Conservation (phyloP, 345 rosid genomes). For the Lumnitzera littorea region DNA sequence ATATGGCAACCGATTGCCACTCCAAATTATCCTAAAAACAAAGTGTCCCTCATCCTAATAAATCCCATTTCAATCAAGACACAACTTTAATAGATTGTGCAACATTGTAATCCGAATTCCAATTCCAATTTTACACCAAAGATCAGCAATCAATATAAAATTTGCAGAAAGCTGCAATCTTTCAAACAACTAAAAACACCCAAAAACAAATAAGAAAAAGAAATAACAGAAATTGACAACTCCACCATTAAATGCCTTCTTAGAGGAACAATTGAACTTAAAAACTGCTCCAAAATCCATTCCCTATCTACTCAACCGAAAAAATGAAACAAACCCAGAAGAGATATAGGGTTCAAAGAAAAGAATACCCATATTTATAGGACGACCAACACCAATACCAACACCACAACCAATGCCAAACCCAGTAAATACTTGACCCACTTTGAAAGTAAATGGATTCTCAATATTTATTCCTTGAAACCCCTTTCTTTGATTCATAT, state of each 20-base stretch:
- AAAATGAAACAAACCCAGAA: not conserved
- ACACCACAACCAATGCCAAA: slow-evolving; percentile 94
- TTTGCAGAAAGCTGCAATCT: too few relatives aligned
- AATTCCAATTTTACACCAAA: too few relatives aligned
- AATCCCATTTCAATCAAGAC: too few relatives aligned
- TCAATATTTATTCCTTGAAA: slow-evolving; percentile 43
- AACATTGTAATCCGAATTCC: too few relatives aligned
- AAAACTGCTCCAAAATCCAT: slow-evolving; percentile 32
- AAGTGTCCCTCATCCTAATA: too few relatives aligned
- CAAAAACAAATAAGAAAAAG: not conserved
- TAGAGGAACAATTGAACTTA: slow-evolving; percentile 11
- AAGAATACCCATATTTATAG: slow-evolving; percentile 61
- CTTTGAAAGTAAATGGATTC: slow-evolving; percentile 88
- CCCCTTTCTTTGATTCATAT: slow-evolving; percentile 32
- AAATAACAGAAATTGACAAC: slow-evolving; percentile 4
- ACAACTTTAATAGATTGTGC: too few relatives aligned
- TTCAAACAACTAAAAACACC: too few relatives aligned
- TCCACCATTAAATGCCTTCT: slow-evolving; percentile 16
- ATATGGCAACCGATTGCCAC: too few relatives aligned
- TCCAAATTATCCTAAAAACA: too few relatives aligned
- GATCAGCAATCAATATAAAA: too few relatives aligned
- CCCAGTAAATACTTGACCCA: slow-evolving; percentile 85
- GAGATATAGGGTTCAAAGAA: not conserved
- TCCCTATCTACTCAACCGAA: not conserved
- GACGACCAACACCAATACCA: slow-evolving; percentile 85